phyloP scores from a whole-genome alignment of 352 stramenopile genomes.

The Phytophthora brassicae region DNA sequence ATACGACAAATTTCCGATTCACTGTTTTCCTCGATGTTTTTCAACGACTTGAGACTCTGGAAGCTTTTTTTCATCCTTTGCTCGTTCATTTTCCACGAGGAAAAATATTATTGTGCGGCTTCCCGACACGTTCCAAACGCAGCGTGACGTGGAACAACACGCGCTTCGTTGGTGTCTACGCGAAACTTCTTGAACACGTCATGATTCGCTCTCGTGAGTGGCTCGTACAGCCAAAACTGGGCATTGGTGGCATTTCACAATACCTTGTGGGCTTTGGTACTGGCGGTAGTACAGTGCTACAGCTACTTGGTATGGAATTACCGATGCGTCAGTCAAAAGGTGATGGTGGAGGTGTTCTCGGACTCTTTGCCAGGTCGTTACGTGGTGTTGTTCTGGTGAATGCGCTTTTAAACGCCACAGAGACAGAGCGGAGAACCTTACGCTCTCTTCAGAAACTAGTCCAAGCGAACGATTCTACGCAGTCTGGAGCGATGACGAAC shows the following conservation, averaged over 20 bases:
- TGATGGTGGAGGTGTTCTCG: constrained; percentile 25
- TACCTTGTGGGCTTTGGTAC: constrained; percentile 70
- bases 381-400: constrained; percentile 67
- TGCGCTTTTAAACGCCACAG: constrained; percentile 24
- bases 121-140: constrained; percentile 42
- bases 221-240: constrained; percentile 76
- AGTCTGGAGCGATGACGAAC: neutral
- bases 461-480: neutral
- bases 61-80: constrained; percentile 57
- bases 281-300: constrained; percentile 47
- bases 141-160: constrained; percentile 53
- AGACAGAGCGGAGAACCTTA: constrained; percentile 29
- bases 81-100: constrained; percentile 60
- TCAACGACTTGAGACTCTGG: constrained; percentile 60
- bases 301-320: constrained; percentile 50
- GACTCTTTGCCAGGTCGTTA: constrained; percentile 45
- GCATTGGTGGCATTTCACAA: constrained; percentile 58
- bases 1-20: constrained; percentile 43
- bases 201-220: constrained; percentile 57
- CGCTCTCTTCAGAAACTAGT: constrained; percentile 25
- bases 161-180: constrained; percentile 45
- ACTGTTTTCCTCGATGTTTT: constrained; percentile 73
- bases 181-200: constrained; percentile 52
- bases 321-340: constrained; percentile 28
- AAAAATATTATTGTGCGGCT: constrained; percentile 67